These are phyloP conservation scores for Prunus mira DNA, from an alignment of 306 rosid genomes.

Conservation along the genomic window DNA sequence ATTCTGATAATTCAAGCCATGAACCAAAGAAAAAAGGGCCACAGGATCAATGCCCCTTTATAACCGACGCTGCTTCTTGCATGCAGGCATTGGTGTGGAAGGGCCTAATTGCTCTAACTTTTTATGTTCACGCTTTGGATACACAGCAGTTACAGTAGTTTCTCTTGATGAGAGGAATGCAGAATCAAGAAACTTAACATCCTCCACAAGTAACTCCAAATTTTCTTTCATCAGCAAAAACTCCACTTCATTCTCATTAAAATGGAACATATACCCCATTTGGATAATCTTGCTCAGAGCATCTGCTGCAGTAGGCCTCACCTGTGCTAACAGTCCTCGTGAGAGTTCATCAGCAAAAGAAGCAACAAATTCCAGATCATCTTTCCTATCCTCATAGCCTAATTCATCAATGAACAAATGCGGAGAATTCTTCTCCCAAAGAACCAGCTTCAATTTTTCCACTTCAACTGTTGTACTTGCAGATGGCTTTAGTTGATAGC, in stretches of 20 bases:
- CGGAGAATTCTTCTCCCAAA: slow-evolving; percentile 19
- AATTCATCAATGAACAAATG: background rate
- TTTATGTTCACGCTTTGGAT: background rate
- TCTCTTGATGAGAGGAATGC: background rate
- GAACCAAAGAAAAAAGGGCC: background rate
- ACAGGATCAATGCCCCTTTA: background rate
- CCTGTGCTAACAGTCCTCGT: background rate
- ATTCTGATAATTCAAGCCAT: background rate
- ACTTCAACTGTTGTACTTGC: background rate
- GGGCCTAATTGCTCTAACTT: slow-evolving; percentile 6
- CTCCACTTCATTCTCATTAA: slow-evolving; percentile 10
- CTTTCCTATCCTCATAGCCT: background rate
- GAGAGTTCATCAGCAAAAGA: slow-evolving; percentile 23
- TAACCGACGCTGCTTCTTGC: slow-evolving; percentile 6
- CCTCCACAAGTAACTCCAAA: slow-evolving; percentile 1
- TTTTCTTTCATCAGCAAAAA: slow-evolving; percentile 20
- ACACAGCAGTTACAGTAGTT: background rate
- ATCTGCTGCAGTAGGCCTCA: background rate
- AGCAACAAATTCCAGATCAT: slow-evolving; percentile 9
- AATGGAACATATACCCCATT: background rate
- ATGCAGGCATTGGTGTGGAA: slow-evolving; percentile 2
- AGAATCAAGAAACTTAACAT: slow-evolving; percentile 5
- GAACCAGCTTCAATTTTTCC: slow-evolving; percentile 10
- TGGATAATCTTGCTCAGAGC: slow-evolving; percentile 9
- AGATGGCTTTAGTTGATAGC: background rate